phyloP scores from a whole-genome alignment of 2,329 filamentous ascomycete genomes.

The Drechslerella stenobrocha region DNA sequence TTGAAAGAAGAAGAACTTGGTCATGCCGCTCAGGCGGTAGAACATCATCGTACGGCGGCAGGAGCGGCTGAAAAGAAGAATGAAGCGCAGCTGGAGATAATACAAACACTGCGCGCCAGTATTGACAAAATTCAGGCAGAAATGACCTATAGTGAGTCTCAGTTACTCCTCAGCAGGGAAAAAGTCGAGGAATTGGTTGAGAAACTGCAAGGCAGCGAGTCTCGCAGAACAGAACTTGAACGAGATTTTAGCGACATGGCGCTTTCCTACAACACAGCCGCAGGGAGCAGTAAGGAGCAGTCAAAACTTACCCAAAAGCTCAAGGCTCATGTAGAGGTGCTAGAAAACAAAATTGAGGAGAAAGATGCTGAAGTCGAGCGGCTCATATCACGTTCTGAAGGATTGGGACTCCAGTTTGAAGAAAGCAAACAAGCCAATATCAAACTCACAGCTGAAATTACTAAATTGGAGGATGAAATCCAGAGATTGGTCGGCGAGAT shows the following conservation, averaged over 20 bases:
- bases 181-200: conserved; percentile 15
- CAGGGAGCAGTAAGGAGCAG: conserved; percentile 5
- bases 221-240: conserved; percentile 12
- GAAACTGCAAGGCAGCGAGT: conserved; percentile 11
- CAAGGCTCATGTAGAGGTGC: conserved; percentile 49
- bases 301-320: conserved; percentile 8
- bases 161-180: conserved; percentile 2
- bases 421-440: conserved; percentile 11
- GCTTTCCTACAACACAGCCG: not conserved
- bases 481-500: conserved; percentile 30
- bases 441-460: conserved; percentile 4
- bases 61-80: conserved; percentile 10
- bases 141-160: conserved; percentile 3
- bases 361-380: conserved; percentile 49
- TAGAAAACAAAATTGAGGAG: conserved; percentile 50
- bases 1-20: conserved; percentile 9
- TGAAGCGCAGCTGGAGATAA: conserved; percentile 17
- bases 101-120: conserved; percentile 14
- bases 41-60: conserved; percentile 11
- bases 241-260: not conserved
- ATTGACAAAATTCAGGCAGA: conserved; percentile 12
- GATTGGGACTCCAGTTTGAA: conserved; percentile 14
- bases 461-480: conserved; percentile 54
- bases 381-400: not conserved
- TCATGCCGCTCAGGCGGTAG: conserved; percentile 5